Percentiles rank a stretch among this genome's conserved stretches.
Conservation (phyloP, 257 asterid genomes). For the Solanum etuberosum region DNA sequence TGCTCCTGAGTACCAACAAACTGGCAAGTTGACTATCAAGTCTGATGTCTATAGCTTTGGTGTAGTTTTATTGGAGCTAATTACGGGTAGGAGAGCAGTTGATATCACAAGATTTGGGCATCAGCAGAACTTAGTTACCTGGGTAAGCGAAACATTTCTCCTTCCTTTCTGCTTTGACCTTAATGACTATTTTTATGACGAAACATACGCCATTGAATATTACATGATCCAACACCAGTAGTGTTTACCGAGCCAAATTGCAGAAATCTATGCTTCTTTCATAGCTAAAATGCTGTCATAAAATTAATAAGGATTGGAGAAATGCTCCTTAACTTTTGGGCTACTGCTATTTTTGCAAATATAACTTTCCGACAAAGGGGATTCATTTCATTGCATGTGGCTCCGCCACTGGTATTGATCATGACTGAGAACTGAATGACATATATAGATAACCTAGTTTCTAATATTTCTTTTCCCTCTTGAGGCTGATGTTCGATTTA, state of each 20-base stretch:
- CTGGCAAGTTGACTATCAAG: constrained; percentile 75
- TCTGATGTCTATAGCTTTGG: constrained; percentile 81
- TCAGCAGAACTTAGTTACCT: constrained; percentile 48
- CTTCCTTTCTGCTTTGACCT: background rate
- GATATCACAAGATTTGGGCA: constrained; percentile 29
- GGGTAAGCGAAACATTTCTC: constrained; percentile 37
- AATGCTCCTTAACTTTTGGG: background rate
- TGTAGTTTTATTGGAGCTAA: constrained; percentile 66
- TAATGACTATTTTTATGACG: background rate
- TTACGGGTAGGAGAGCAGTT: constrained; percentile 64
- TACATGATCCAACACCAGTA: background rate
- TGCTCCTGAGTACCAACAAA: constrained; percentile 82
- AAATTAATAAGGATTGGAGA: background rate
- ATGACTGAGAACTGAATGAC: background rate
- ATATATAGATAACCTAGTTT: background rate
- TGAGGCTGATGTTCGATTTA: background rate
- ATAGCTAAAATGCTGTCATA: background rate
- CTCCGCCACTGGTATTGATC: background rate
- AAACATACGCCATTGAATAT: background rate
- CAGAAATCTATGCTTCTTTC: background rate
- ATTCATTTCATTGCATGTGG: background rate
- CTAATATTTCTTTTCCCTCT: background rate
- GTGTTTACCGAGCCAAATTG: background rate
- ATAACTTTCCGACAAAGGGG: background rate
- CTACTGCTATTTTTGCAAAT: background rate